Evolutionary conservation across 164 flowering plant genomes (phyloP), one percentile per base, ranked within the genome.

Genomic region (Platanus orientalis): DNA sequence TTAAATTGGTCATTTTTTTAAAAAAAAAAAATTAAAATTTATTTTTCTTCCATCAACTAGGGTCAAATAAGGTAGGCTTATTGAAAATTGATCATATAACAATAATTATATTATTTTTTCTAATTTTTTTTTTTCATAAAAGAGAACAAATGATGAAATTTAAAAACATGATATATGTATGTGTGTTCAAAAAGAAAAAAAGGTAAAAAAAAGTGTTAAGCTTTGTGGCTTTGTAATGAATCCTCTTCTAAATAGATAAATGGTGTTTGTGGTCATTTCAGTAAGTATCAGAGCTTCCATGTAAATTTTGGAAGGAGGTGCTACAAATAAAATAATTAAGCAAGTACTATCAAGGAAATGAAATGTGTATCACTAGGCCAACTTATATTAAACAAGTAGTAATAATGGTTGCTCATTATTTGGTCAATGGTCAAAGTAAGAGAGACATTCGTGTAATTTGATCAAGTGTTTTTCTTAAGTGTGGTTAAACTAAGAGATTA

Each of bases 401-500:
- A 62, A 59, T 60, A 47, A 34, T 62, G 65, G 45, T 54, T 51
- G 34, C 58, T 52, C 27, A 64, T 64, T 29, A 60, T 45, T 50
- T 60, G 70, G 75, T 75, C 72, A 71, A 65, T 47, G 59, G 59
- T 73, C 63, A 68, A 64, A 54, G 32, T 6, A 50, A 60, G 44
- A 62, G 47, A 47, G 77, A 69, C 59, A 65, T 60, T 65, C 67
- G 73, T 69, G 69, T 70, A 69, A 44, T 23, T 57, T 4, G 45
- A 56, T 47, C 20, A 16, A 24, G 36, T 48, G 20, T n/a, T n/a
- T n/a, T 14, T 19, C n/a, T 42, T 23, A 54, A 42, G 12, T 28
- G 40, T 9, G 54, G 20, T 55, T n/a, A 63, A 27, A 19, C 20
- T 29, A 28, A 29, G 19, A 24, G 7, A 26, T 64, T 26, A n/a